These are phyloP conservation scores for Porogramme epimiltina DNA, from an alignment of 1,284 basidiomycete species.

Conservation along the genomic window DNA sequence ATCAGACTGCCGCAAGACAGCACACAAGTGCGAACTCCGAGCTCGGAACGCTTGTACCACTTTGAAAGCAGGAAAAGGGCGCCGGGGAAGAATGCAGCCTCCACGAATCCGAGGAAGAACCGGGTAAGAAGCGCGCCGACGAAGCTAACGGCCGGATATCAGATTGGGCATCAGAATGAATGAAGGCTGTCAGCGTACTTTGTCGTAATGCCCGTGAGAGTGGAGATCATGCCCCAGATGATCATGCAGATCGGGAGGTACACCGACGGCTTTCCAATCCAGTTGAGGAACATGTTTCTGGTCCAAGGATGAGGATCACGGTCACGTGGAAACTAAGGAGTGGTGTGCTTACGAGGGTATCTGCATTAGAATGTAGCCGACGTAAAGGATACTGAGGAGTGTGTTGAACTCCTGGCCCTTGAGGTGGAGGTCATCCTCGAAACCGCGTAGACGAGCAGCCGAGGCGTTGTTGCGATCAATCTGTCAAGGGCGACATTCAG, in stretches of 20 bases:
- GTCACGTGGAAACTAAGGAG: not conserved
- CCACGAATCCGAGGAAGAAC: conserved; percentile 74
- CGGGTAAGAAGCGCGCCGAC: conserved; percentile 68
- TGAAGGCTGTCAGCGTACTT: conserved; percentile 39
- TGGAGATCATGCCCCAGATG: conserved; percentile 70
- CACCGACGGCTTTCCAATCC: conserved; percentile 70
- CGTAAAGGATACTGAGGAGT: conserved; percentile 73
- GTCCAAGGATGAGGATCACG: not conserved
- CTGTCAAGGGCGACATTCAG: conserved; percentile 29
- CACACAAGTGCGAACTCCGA: conserved; percentile 72
- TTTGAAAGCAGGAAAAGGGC: conserved; percentile 66
- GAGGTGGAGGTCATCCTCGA: conserved; percentile 69
- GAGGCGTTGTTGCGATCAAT: conserved; percentile 71
- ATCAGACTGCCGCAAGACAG: conserved; percentile 75
- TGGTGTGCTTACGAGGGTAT: conserved; percentile 62
- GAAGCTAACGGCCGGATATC: conserved; percentile 46
- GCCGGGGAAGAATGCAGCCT: conserved; percentile 79
- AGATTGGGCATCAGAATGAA: conserved; percentile 4
- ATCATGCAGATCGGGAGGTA: conserved; percentile 76
- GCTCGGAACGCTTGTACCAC: conserved; percentile 70
- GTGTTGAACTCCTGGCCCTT: conserved; percentile 70
- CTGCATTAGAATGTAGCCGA: conserved; percentile 82
- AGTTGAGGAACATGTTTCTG: conserved; percentile 76
- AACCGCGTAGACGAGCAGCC: conserved; percentile 70
- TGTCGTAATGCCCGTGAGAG: conserved; percentile 63